Base-by-base conservation (phyloP, 1,139 yeast genomes). In the Yamadazyma jaroonii region DNA sequence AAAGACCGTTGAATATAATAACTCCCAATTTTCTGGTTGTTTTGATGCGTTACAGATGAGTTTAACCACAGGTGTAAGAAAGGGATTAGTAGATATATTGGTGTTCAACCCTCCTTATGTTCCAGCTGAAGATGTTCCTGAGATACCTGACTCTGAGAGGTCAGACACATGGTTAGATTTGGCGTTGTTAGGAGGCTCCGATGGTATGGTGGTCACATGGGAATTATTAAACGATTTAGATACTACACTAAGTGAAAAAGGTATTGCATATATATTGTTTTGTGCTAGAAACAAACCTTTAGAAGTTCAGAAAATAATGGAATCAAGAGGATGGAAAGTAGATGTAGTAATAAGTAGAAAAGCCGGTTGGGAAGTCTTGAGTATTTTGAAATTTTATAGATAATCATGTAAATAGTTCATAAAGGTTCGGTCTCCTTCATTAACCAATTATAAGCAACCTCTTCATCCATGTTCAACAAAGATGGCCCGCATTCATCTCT, bases 61-160 rank as follows among this genome's bases (percentile, higher is more conserved):
- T 52, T 61, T 89, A 27, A 72, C 84, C 0, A 50, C 70, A 2
- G 68, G 75, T 2, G 44, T 89, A 8, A 55, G 74, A n/a, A 53
- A 54, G 0, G 48, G 66, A 1, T 38, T 62, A 2, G 70, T 88
- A 1, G 97, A 92, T 53, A 44, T 89, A 2, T 62, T 92, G 17
- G 69, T 92, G 1, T 92, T 90, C 62, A 92, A 92, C 52, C 97
- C 98, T 2, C 98, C 98, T 0, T 92, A 92, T 55, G 98, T 92
- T 1, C 97, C 98, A 0, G 87, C 92, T 3, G 87, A 79, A 40
- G 65, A 62, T 3, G 74, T 77, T 1, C 83, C 83, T 0, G 49
- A 46, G 0, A 74, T 84, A 0, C 96, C 97, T 0, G 45, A 50
- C 0, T 54, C 52, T 10, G 72, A 62, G 1, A 70, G 70, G 10